These are phyloP conservation scores for Castanea crenata DNA, from an alignment of 306 rosid species.

Conservation along the genomic window DNA sequence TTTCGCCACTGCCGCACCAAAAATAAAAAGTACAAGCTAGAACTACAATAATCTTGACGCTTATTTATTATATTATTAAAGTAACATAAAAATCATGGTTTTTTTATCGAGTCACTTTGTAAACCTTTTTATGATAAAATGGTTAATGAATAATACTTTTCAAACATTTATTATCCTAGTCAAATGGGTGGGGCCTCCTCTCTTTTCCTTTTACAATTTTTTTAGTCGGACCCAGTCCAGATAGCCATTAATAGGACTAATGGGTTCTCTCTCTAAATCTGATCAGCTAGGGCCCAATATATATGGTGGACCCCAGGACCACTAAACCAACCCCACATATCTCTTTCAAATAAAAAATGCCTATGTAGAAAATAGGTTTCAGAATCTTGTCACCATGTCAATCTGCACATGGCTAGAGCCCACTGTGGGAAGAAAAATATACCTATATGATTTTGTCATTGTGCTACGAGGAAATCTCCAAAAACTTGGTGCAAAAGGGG, in stretches of 20 bases:
- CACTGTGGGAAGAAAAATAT: conserved; percentile 15
- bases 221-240: conserved; percentile 19
- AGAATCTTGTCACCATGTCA: conserved; percentile 34
- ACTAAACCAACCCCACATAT: conserved; percentile 27
- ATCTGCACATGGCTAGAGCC: conserved; percentile 57
- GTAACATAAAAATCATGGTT: too few relatives aligned
- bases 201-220: not conserved
- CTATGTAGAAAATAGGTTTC: not conserved
- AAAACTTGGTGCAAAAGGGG: not conserved
- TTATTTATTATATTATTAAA: too few relatives aligned
- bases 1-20: too few relatives aligned
- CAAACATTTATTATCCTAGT: not conserved
- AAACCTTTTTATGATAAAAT: too few relatives aligned
- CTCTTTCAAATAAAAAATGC: not conserved
- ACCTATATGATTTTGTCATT: conserved; percentile 26
- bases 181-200: conserved; percentile 1
- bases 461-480: conserved; percentile 23
- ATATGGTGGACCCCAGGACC: conserved; percentile 34
- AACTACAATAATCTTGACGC: too few relatives aligned
- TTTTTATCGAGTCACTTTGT: too few relatives aligned
- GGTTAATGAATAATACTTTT: too few relatives aligned
- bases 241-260: conserved; percentile 10
- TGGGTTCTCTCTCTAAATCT: conserved; percentile 32
- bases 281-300: conserved; percentile 31
- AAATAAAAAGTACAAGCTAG: too few relatives aligned